Evolutionary conservation across 2,329 filamentous ascomycete species (phyloP).

Genomic region (Harringtonia lauricola): DNA sequence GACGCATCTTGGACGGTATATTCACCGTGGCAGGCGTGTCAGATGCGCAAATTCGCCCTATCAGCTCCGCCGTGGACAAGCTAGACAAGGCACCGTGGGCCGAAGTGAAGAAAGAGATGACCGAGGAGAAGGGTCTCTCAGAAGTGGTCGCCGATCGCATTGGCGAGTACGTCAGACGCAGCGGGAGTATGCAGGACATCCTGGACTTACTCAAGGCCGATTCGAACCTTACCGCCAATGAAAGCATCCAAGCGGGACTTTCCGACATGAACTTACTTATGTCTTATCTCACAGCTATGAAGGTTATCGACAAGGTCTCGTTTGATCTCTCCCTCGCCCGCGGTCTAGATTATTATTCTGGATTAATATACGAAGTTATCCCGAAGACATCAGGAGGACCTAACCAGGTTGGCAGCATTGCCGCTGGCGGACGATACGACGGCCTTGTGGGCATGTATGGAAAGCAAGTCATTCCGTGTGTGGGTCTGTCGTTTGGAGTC

Average conservation of each 20-base stretch:
- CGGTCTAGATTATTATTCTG: conserved; percentile 48
- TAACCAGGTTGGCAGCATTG: conserved; percentile 67
- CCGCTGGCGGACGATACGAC: conserved; percentile 84
- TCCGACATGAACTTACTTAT: conserved; percentile 72
- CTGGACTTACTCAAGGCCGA: conserved; percentile 59
- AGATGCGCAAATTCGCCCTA: conserved; percentile 71
- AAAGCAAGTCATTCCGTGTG: conserved; percentile 72
- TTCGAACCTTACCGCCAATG: conserved; percentile 56
- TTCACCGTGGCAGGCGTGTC: conserved; percentile 87
- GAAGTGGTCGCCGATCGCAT: conserved; percentile 73
- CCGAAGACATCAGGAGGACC: conserved; percentile 9
- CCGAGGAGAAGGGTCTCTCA: conserved; percentile 74
- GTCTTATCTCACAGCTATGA: conserved; percentile 68
- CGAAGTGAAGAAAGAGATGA: conserved; percentile 86
- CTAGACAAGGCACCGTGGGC: conserved; percentile 82
- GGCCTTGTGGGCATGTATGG: conserved; percentile 89
- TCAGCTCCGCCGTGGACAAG: conserved; percentile 89
- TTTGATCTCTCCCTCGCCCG: conserved; percentile 88
- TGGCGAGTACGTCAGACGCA: conserved; percentile 55
- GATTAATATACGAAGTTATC: conserved; percentile 65
- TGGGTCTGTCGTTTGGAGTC: conserved; percentile 84
- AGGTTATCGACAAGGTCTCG: conserved; percentile 61
- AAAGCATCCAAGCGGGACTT: conserved; percentile 65
- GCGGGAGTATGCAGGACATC: conserved; percentile 37
- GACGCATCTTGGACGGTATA: conserved; percentile 86